A percentile compares a stretch with the other conserved stretches of the same genome.
phyloP scores from a whole-genome alignment of 2,329 filamentous ascomycete genomes.

The Clarireedia paspali region DNA sequence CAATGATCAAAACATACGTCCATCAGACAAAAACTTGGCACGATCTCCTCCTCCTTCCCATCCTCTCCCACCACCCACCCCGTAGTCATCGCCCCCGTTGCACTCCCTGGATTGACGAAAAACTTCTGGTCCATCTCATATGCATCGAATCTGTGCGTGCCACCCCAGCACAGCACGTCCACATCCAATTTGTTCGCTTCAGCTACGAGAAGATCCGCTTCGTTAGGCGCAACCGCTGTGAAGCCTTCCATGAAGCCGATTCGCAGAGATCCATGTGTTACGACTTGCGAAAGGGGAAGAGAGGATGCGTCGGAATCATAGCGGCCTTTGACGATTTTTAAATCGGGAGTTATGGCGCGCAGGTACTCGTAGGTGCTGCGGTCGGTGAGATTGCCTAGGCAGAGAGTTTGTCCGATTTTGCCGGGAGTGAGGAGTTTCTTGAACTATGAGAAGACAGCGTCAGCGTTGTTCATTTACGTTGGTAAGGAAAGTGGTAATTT shows the following conservation, averaged over 20 bases:
- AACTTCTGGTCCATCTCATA: constrained; percentile 71
- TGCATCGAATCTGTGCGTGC: constrained; percentile 61
- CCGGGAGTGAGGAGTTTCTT: constrained; percentile 77
- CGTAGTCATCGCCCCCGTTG: constrained; percentile 54
- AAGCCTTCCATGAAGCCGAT: constrained; percentile 63
- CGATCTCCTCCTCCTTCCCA: constrained; percentile 70
- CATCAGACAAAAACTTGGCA: constrained; percentile 94
- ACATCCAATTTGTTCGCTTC: constrained; percentile 63
- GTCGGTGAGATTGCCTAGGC: constrained; percentile 74
- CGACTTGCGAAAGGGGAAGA: constrained; percentile 56
- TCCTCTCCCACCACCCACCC: constrained; percentile 51
- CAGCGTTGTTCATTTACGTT: constrained; percentile 11
- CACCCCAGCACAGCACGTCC: constrained; percentile 62
- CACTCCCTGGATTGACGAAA: constrained; percentile 62
- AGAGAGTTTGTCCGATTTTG: constrained; percentile 76
- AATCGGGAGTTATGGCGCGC: constrained; percentile 63
- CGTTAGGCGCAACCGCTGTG: constrained; percentile 54
- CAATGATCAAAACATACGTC: constrained; percentile 59
- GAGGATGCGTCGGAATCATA: constrained; percentile 61
- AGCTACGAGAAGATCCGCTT: constrained; percentile 58
- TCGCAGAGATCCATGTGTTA: constrained; percentile 57
- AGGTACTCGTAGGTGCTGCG: constrained; percentile 75
- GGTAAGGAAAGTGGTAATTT: background rate
- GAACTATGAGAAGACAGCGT: constrained; percentile 46
- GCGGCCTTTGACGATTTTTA: constrained; percentile 61